Evolutionary conservation across 2,329 filamentous ascomycete species (phyloP).

Genomic region (Microdochium bolleyi): DNA sequence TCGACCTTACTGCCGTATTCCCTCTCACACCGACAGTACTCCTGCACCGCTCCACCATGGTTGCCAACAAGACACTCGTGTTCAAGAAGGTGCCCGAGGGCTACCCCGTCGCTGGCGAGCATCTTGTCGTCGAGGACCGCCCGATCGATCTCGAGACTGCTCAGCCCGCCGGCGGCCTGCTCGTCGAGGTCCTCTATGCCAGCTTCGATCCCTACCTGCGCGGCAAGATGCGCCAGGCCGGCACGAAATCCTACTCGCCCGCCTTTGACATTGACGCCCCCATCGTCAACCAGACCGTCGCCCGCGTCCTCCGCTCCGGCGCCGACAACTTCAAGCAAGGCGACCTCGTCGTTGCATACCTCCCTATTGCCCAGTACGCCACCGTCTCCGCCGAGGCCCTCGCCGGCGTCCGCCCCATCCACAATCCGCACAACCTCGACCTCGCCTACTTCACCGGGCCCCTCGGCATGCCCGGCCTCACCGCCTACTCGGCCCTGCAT

Average conservation of each 20-base stretch:
- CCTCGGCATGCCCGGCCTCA: conserved; percentile 70
- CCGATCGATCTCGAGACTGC: conserved; percentile 52
- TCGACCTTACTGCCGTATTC: too few relatives aligned
- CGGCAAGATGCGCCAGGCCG: conserved; percentile 54
- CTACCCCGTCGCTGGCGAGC: conserved; percentile 56
- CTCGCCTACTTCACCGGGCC: conserved; percentile 57
- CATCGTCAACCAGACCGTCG: conserved; percentile 50
- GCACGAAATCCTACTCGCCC: conserved; percentile 53
- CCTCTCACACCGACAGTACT: too few relatives aligned
- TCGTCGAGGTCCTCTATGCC: conserved; percentile 56
- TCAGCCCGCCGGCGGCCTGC: conserved; percentile 51
- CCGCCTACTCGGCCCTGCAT: conserved; percentile 67
- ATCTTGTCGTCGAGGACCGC: conserved; percentile 53
- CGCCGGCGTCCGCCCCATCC: conserved; percentile 38
- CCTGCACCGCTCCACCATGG: conserved; percentile 16
- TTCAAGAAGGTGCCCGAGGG: conserved; percentile 57
- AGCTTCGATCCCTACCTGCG: conserved; percentile 71
- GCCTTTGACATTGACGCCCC: conserved; percentile 51
- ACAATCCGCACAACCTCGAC: conserved; percentile 59
- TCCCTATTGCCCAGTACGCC: conserved; percentile 56
- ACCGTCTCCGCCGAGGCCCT: conserved; percentile 34
- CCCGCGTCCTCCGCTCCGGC: conserved; percentile 59
- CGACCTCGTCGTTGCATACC: conserved; percentile 47
- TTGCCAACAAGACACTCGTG: conserved; percentile 60
- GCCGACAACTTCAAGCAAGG: conserved; percentile 52